Evolutionary conservation across 1,139 yeast genomes (phyloP).

Genomic region (Pichia sp.): DNA sequence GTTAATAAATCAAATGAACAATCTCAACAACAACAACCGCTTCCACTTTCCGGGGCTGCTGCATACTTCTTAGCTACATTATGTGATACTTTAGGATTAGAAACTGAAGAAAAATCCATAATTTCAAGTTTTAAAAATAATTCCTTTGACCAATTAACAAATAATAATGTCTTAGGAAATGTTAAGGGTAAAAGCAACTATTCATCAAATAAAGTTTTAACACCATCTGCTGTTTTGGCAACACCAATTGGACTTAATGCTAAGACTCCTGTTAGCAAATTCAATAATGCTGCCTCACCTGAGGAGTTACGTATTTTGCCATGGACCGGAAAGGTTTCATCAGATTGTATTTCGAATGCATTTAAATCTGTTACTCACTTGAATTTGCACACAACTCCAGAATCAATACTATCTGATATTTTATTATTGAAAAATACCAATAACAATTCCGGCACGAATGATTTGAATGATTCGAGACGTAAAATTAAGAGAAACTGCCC

Average conservation of each 20-base stretch:
- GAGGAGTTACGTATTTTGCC: constrained; percentile 19
- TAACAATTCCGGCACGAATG: too few species aligned
- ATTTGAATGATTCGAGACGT: too few species aligned
- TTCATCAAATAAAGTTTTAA: constrained; percentile 19
- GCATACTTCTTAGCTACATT: constrained; percentile 46
- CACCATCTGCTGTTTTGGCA: constrained; percentile 34
- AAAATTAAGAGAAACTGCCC: background rate
- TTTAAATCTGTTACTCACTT: constrained; percentile 29
- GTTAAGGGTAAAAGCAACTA: constrained; percentile 6
- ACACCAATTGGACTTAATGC: constrained; percentile 34
- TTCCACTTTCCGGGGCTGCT: constrained; percentile 35
- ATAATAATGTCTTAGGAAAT: constrained; percentile 3
- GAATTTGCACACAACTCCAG: constrained; percentile 9
- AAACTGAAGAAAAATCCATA: constrained; percentile 31
- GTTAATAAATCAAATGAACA: background rate
- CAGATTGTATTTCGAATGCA: constrained; percentile 41
- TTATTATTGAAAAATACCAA: too few species aligned
- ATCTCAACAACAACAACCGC: too few species aligned
- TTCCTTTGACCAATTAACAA: background rate
- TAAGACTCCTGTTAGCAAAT: constrained; percentile 28
- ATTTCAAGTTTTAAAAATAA: constrained; percentile 14
- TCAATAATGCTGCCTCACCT: constrained; percentile 13
- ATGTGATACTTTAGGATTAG: constrained; percentile 44
- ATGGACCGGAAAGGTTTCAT: constrained; percentile 45
- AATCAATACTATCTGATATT: background rate